A percentile compares a stretch with the other conserved stretches of the same genome.
phyloP scores from a whole-genome alignment of 371 early-diverging fungal genomes.

The Rhizomucor pusillus region DNA sequence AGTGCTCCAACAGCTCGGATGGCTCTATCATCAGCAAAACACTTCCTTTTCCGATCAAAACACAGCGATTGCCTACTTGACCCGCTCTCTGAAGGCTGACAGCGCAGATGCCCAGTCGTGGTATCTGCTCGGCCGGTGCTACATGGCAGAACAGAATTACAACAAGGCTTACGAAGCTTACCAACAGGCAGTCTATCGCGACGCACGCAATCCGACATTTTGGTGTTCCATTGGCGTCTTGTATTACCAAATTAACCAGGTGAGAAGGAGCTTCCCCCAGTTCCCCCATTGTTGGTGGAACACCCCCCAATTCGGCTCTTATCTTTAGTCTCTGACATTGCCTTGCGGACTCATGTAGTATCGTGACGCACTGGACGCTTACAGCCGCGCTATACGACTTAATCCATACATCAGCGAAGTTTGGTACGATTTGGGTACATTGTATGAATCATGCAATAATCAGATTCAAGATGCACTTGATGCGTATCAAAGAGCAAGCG shows the following conservation, averaged over 20 bases:
- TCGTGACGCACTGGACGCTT: constrained; percentile 96
- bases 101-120: constrained; percentile 89
- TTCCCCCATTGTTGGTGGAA: background rate
- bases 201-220: constrained; percentile 92
- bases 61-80: constrained; percentile 78
- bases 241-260: constrained; percentile 93
- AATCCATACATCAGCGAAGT: constrained; percentile 96
- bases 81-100: constrained; percentile 83
- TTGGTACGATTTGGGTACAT: constrained; percentile 93
- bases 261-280: background rate
- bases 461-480: constrained; percentile 96
- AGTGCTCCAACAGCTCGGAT: constrained; percentile 94
- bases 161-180: constrained; percentile 97
- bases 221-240: constrained; percentile 99
- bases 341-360: constrained; percentile 33
- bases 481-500: constrained; percentile 86
- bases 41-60: constrained; percentile 81
- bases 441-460: constrained; percentile 98
- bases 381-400: constrained; percentile 90
- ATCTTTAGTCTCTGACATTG: too few relatives aligned
- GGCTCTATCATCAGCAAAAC: constrained; percentile 88
- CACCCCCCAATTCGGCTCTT: too few relatives aligned
- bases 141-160: constrained; percentile 94
- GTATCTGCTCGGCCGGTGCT: constrained; percentile 95
- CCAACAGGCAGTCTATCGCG: constrained; percentile 95